A percentile compares a stretch with the other conserved stretches of the same genome.
Conservation (phyloP, 192 early-diverging fungal genomes). For the Dissophora ornata region DNA sequence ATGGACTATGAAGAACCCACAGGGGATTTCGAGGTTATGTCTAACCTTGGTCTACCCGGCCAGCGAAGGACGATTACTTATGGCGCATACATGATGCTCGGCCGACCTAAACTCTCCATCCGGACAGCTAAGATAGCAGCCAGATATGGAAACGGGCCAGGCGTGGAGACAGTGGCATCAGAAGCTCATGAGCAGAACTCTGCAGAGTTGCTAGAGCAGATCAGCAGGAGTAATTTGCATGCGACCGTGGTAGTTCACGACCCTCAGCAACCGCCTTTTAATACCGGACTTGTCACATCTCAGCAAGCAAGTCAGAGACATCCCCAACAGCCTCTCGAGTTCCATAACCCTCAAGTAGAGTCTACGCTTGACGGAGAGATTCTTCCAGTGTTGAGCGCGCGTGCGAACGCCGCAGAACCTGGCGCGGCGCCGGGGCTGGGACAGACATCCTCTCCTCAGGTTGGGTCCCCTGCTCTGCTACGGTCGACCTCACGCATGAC, state of each 20-base stretch:
- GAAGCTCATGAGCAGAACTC: not conserved
- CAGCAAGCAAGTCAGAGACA: constrained; percentile 36
- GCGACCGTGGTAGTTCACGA: constrained; percentile 17
- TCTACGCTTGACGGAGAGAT: constrained; percentile 20
- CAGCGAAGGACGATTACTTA: constrained; percentile 43
- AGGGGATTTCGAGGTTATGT: constrained; percentile 43
- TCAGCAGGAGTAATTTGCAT: constrained; percentile 4
- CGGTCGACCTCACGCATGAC: not conserved
- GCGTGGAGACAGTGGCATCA: not conserved
- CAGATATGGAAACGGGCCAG: too few relatives aligned
- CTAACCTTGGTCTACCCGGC: constrained; percentile 1
- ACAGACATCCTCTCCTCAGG: constrained; percentile 28
- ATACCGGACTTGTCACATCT: constrained; percentile 1
- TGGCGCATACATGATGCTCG: constrained; percentile 44
- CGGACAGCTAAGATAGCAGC: not conserved
- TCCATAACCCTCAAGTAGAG: constrained; percentile 42
- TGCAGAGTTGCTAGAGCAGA: not conserved
- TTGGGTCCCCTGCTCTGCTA: constrained; percentile 17
- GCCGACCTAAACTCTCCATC: constrained; percentile 34
- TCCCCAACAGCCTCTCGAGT: constrained; percentile 45
- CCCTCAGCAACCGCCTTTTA: constrained; percentile 38
- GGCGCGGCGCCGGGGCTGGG: not conserved
- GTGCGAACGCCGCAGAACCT: not conserved
- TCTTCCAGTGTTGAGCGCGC: not conserved
- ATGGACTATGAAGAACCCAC: constrained; percentile 34